Evolutionary conservation across 495 filamentous ascomycete genomes (phyloP).

Genomic region (Xylaria palmicola): DNA sequence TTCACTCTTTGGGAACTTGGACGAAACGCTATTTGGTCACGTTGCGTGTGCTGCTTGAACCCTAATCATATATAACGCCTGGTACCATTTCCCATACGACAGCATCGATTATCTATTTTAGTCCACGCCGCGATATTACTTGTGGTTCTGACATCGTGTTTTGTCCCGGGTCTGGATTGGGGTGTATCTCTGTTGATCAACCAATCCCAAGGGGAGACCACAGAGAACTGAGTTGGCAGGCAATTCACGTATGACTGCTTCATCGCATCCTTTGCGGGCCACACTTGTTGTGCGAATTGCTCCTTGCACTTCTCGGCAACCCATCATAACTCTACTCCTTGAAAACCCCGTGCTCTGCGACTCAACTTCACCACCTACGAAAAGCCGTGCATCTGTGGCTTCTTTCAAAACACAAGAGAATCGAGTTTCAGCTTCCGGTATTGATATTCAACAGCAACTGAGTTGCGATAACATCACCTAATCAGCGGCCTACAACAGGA

Average conservation of each 20-base stretch:
- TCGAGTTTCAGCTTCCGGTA: not conserved
- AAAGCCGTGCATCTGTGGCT: not conserved
- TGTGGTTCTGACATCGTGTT: too few species aligned
- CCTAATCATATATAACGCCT: not conserved
- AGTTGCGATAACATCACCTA: not conserved
- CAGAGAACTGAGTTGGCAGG: too few species aligned
- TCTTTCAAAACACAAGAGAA: not conserved
- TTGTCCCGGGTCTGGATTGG: too few species aligned
- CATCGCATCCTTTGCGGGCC: too few species aligned
- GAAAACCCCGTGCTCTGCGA: not conserved
- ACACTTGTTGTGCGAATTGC: not conserved
- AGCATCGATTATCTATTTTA: too few species aligned
- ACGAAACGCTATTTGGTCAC: not conserved
- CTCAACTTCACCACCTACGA: not conserved
- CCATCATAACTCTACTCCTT: conserved; percentile 4
- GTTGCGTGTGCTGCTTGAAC: conserved; percentile 8
- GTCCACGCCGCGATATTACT: too few species aligned
- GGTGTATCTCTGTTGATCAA: too few species aligned
- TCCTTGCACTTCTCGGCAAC: not conserved
- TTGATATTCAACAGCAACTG: not conserved
- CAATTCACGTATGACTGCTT: too few species aligned
- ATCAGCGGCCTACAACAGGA: not conserved
- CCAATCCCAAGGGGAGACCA: too few species aligned
- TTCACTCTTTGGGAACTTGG: conserved; percentile 1
- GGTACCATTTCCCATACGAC: too few species aligned